Evolutionary conservation across 1,139 yeast species (phyloP).

Genomic region (Candida glucosophila): DNA sequence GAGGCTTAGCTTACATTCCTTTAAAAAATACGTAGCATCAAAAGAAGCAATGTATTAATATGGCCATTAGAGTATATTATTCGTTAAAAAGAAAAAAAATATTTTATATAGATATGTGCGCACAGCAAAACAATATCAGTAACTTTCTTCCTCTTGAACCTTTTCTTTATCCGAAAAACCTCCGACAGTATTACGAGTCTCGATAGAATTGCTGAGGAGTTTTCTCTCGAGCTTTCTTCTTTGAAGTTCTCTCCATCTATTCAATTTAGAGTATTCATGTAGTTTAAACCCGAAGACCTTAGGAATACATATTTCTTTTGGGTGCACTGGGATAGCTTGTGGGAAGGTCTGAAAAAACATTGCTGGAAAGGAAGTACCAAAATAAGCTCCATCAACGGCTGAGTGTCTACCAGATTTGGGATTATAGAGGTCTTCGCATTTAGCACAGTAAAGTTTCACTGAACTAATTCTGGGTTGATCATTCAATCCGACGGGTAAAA

Average conservation of each 20-base stretch:
- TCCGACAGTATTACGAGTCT: constrained; percentile 30
- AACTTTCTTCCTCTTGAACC: too few species aligned
- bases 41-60: too few species aligned
- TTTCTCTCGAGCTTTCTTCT: constrained; percentile 46
- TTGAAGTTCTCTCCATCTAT: constrained; percentile 86
- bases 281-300: constrained; percentile 90
- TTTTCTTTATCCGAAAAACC: constrained; percentile 21
- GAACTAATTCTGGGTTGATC: constrained; percentile 78
- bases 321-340: constrained; percentile 74
- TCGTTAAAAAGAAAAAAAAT: too few species aligned
- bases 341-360: constrained; percentile 93
- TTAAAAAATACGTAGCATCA: too few species aligned
- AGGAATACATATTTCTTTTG: constrained; percentile 75
- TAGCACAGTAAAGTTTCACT: constrained; percentile 89
- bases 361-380: constrained; percentile 95
- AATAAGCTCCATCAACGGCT: constrained; percentile 89
- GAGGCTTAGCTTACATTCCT: too few species aligned
- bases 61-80: too few species aligned
- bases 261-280: constrained; percentile 81
- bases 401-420: constrained; percentile 86
- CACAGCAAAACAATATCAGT: too few species aligned
- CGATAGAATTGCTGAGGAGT: constrained; percentile 25
- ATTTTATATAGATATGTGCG: too few species aligned
- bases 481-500: constrained; percentile 86
- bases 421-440: constrained; percentile 89